Evolutionary conservation across 495 filamentous ascomycete species (phyloP).

Genomic region (Neurospora sp.): DNA sequence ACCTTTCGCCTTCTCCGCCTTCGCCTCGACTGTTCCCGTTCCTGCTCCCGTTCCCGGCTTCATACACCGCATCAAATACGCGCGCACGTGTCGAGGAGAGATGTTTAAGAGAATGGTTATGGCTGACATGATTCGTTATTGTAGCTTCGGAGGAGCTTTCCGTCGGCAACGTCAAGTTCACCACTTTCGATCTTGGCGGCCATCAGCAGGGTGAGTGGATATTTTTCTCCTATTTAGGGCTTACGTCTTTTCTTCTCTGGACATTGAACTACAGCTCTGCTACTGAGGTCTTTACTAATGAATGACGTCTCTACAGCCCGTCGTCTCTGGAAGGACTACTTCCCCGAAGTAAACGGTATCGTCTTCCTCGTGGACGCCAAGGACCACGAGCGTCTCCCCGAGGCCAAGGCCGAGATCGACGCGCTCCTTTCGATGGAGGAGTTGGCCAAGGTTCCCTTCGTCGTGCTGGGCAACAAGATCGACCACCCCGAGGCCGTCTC

Average conservation of each 20-base stretch:
- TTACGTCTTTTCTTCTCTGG: neutral
- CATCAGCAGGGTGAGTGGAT: constrained; percentile 77
- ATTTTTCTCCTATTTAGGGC: neutral
- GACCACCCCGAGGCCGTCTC: constrained; percentile 91
- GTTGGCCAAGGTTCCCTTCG: constrained; percentile 83
- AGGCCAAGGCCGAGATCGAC: constrained; percentile 94
- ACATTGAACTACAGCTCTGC: neutral
- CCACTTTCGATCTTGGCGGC: constrained; percentile 93
- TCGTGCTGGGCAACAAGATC: constrained; percentile 97
- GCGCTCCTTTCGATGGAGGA: constrained; percentile 92
- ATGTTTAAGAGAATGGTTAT: constrained; percentile 4
- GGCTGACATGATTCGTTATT: constrained; percentile 10
- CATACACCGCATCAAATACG: neutral
- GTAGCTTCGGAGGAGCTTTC: constrained; percentile 89
- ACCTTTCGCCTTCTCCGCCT: neutral
- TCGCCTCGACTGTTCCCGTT: neutral
- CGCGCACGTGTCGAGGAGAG: constrained; percentile 6
- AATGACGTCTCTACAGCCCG: constrained; percentile 48
- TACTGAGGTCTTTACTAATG: neutral
- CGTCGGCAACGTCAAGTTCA: constrained; percentile 94
- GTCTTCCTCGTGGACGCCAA: constrained; percentile 98
- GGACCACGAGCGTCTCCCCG: constrained; percentile 84
- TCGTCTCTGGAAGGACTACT: constrained; percentile 95
- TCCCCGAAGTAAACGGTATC: constrained; percentile 96
- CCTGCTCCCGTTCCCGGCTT: neutral